phyloP scores from a whole-genome alignment of 768 basidiomycete species.

The Trametes elegans region DNA sequence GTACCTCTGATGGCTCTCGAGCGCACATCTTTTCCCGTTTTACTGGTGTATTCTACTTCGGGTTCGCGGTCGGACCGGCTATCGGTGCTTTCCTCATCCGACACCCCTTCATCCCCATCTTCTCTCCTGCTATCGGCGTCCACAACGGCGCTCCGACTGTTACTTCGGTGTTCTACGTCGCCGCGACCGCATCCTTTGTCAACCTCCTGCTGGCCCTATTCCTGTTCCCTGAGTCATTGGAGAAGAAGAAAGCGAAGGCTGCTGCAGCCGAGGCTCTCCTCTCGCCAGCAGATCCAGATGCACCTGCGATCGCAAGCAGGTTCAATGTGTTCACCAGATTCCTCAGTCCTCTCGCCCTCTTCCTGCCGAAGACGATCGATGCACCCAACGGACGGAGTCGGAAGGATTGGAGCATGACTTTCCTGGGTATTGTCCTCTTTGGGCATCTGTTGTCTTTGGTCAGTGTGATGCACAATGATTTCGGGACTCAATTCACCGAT shows the following conservation, averaged over 20 bases:
- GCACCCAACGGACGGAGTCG: conserved; percentile 36
- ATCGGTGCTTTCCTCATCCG: conserved; percentile 55
- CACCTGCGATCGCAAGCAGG: conserved; percentile 28
- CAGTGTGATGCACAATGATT: conserved; percentile 34
- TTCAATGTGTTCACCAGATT: conserved; percentile 37
- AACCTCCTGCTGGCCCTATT: conserved; percentile 60
- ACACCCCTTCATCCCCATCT: conserved; percentile 37
- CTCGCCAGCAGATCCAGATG: conserved; percentile 17
- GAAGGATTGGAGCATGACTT: conserved; percentile 74
- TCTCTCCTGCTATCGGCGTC: conserved; percentile 19
- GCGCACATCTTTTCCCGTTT: conserved; percentile 58
- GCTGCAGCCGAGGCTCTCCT: conserved; percentile 1
- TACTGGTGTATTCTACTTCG: conserved; percentile 73
- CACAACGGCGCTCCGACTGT: conserved; percentile 38
- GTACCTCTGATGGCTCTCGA: conserved; percentile 80
- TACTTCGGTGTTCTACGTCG: conserved; percentile 54
- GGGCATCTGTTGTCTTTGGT: conserved; percentile 64
- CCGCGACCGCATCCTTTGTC: conserved; percentile 41
- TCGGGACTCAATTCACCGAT: background rate
- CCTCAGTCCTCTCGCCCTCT: conserved; percentile 65
- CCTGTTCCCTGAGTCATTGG: conserved; percentile 48
- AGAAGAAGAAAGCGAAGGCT: conserved; percentile 43
- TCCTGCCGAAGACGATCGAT: conserved; percentile 55
- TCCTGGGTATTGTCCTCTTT: conserved; percentile 64
- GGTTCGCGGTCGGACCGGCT: conserved; percentile 76